Base-by-base conservation (phyloP, 73 alveolate species). In the Paramecium tetraurelia region DNA sequence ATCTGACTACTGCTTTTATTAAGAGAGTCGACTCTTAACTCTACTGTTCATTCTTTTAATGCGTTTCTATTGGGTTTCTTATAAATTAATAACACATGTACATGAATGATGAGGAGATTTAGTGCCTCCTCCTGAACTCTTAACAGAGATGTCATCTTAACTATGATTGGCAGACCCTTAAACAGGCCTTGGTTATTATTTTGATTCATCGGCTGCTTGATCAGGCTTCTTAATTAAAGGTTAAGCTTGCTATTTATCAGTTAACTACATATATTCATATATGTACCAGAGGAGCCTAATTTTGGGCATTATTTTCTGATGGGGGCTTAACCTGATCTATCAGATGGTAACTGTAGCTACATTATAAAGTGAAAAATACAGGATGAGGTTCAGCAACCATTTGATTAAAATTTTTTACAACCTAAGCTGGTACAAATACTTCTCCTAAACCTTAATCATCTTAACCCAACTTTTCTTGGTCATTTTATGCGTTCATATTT, bases 321-420 rank as follows among this genome's bases (percentile, higher is more conserved):
- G 57, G 87, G n/a, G 57, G 59, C 29, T 75, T 75, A 3, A 75
- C 31, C 31, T 38, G 87, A 75, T 24, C 87, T 35, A 38, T 75
- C 87, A 75, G 87, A 75, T 35, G 87, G 87, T 38, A 38, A 75
- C 58, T 41, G 87, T 29, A 75, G 68, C 87, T 75, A 75, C 1
- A 12, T 2, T 75, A 12, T 16, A 14, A 36, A 18, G 18, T n/a
- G 3, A 29, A 8, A 27, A 12, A 29, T 75, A 75, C 87, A 14
- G 63, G 87, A 16, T 75, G 59, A 41, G 87, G 87, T 33, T 75
- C 68, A 75, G 58, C 33, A 14, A 75, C 87, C 59, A 75, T 35
- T 38, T 75, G 33, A 75, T 75, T 75, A 75, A 75, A 75, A 41
- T 75, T 75, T n/a, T 29, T 35, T 1, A 75, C 87, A 29, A 75